These are phyloP conservation scores for Theileria sp. DNA, from an alignment of 169 alveolate genomes.

Conservation along the genomic window DNA sequence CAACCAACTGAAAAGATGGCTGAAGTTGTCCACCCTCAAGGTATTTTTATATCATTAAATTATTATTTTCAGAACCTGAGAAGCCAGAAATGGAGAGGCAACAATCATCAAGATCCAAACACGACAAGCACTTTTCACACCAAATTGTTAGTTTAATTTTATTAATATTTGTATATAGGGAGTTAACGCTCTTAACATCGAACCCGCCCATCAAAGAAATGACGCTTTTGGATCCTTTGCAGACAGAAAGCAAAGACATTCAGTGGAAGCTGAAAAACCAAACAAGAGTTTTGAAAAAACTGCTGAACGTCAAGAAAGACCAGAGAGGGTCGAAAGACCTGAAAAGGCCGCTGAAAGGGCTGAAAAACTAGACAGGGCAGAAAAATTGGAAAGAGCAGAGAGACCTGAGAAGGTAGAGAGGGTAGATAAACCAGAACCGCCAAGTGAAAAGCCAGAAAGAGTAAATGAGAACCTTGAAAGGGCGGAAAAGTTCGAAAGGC, in stretches of 20 bases:
- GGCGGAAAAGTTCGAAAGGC: not conserved
- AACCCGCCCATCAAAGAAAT: slow-evolving; percentile 58
- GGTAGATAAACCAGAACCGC: not conserved
- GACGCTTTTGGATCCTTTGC: slow-evolving; percentile 15
- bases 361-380: not conserved
- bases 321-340: not conserved
- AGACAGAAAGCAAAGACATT: slow-evolving; percentile 5
- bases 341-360: not conserved
- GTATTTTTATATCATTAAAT: not conserved
- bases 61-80: not conserved
- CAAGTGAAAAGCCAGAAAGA: no score
- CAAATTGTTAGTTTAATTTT: not conserved
- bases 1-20: not conserved
- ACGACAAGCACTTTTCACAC: slow-evolving; percentile 6
- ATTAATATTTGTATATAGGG: slow-evolving; percentile 32
- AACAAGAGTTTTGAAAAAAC: not conserved
- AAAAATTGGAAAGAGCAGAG: not conserved
- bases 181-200: slow-evolving; percentile 66
- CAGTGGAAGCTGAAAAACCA: not conserved
- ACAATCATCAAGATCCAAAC: slow-evolving; percentile 7
- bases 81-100: slow-evolving; percentile 8
- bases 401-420: not conserved
- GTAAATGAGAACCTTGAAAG: not conserved
- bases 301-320: not conserved
- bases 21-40: not conserved